Percentiles rank a stretch among this genome's conserved stretches.
Conservation (phyloP, 176 grass and related monocot genomes). For the Ampelocalamus luodianensis region DNA sequence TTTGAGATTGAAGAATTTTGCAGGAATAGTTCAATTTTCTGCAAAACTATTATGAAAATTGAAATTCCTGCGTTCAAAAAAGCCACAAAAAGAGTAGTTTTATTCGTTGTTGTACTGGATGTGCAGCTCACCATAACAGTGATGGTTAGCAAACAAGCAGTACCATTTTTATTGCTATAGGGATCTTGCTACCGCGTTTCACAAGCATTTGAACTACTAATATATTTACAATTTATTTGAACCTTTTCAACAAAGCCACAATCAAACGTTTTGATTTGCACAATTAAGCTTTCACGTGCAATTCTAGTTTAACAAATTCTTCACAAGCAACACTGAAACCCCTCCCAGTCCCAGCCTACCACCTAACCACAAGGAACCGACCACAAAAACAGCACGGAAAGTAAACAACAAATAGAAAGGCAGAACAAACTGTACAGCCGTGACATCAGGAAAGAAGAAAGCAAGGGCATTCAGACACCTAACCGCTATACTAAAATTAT, state of each 20-base stretch:
- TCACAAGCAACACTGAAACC: neutral
- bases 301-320: neutral
- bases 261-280: neutral
- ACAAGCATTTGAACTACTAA: constrained; percentile 4
- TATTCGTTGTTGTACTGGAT: constrained; percentile 13
- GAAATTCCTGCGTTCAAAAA: neutral
- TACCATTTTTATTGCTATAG: constrained; percentile 11
- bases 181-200: neutral
- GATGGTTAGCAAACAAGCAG: constrained; percentile 11
- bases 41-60: neutral
- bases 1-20: neutral
- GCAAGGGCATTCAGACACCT: constrained; percentile 9
- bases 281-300: neutral
- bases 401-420: constrained; percentile 3
- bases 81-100: neutral
- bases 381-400: neutral
- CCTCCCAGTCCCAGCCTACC: neutral
- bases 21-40: neutral
- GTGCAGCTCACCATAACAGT: neutral
- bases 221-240: neutral
- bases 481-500: neutral
- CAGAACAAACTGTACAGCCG: neutral
- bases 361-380: constrained; percentile 32
- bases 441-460: constrained; percentile 15
- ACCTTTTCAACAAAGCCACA: neutral